phyloP scores from a whole-genome alignment of 106 monocot species.

The Allium sativum region DNA sequence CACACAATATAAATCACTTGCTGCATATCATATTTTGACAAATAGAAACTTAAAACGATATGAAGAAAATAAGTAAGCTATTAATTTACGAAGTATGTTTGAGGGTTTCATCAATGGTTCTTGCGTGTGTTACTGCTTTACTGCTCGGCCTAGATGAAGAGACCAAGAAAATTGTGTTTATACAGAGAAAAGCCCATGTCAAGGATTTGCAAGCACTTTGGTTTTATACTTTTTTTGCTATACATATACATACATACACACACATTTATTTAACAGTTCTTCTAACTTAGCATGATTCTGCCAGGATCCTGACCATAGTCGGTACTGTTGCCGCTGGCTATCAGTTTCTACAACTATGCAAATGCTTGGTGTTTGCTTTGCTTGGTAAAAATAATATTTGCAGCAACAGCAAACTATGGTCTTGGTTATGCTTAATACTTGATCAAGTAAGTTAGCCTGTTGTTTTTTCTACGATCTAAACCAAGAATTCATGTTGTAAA shows the following conservation, averaged over 20 bases:
- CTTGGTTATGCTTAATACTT: constrained; percentile 28
- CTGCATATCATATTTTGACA: no score
- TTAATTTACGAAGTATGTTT: constrained; percentile 18
- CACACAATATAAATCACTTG: no score
- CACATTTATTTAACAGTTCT: no score
- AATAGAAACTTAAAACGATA: not conserved
- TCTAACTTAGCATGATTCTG: not conserved
- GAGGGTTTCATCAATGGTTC: constrained; percentile 21
- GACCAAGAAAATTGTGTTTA: constrained; percentile 38
- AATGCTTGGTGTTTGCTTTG: constrained; percentile 5
- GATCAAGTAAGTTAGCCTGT: constrained; percentile 32
- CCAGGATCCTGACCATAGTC: constrained; percentile 31
- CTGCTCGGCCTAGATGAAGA: constrained; percentile 29
- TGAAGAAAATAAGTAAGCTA: not conserved
- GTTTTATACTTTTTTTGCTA: not conserved
- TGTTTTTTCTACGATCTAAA: no score
- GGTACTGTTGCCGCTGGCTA: constrained; percentile 34
- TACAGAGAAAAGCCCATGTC: constrained; percentile 25
- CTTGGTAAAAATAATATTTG: not conserved
- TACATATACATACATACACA: no score
- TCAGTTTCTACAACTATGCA: constrained; percentile 13
- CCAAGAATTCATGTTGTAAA: no score
- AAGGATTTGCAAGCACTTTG: constrained; percentile 36
- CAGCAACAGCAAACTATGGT: constrained; percentile 3
- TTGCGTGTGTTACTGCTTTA: constrained; percentile 20